Evolutionary conservation across 1,284 basidiomycete genomes (phyloP), one percentile per base, ranked within the genome.

Genomic region (Pseudozyma sp.): DNA sequence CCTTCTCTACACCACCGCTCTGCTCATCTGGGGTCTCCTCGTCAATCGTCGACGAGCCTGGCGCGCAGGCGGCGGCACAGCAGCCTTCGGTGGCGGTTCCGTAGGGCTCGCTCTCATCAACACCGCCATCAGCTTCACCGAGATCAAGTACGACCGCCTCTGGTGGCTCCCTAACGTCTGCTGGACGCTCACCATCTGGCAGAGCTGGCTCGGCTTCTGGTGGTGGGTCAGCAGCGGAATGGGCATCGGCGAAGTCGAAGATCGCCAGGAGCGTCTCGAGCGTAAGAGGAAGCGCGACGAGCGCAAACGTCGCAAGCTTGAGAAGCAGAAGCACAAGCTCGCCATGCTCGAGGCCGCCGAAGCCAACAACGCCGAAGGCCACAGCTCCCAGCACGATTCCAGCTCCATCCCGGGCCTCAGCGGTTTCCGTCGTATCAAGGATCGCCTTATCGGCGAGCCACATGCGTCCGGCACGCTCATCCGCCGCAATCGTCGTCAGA

Each of bases 31-130:
- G 96, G 97, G 96, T 43, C 88, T 92, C 65, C 86, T 94, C 55
- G 90, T 99, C 75, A 98, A 98, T 82, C 89, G 94, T 33, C 88
- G 90, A 52, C 90, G 94, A 57, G 97, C 97, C 1, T 99, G 96
- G 96, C 89, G 95, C 16, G 92, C 92, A 0, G 85, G 86, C 35
- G 96, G 96, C 13, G 96, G 96, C 7, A 99, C 96, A 0, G 94
- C 94, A 0, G 92, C 91, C 0, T 99, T 99, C 81, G 96, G 96
- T 19, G 89, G 88, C 9, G 77, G 77, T 8, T 72, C 79, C 4
- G 63, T 81, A 13, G 68, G 75, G 9, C 75, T 84, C 7, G 81
- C 83, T 3, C 35, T 81, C 34, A 64, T 75, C 68, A 83, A 82
- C 59, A 81, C 81, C 16, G 72, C 72, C 39, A 79, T 83, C 59